phyloP scores from a whole-genome alignment of 495 filamentous ascomycete genomes.

The Podospora australis region DNA sequence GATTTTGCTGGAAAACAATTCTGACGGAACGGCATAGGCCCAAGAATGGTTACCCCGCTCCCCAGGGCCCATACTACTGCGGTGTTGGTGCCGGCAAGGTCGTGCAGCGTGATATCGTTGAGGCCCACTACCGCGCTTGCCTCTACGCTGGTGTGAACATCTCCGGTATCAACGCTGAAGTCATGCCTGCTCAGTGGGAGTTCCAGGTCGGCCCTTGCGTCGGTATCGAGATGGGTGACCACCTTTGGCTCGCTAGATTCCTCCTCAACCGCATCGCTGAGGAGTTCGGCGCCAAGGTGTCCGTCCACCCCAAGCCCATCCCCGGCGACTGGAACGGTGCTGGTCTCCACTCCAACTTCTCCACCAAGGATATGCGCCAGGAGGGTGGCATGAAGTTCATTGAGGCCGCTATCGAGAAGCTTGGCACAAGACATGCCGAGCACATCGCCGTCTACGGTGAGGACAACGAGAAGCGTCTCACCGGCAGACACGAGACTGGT shows the following conservation, averaged over 20 bases:
- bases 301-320: constrained; percentile 96
- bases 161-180: constrained; percentile 98
- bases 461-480: constrained; percentile 87
- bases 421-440: constrained; percentile 81
- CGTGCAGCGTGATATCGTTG: constrained; percentile 96
- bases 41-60: constrained; percentile 83
- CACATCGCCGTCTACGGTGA: constrained; percentile 97
- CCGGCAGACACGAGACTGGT: constrained; percentile 89
- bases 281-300: constrained; percentile 94
- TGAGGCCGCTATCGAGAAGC: constrained; percentile 57
- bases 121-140: constrained; percentile 98
- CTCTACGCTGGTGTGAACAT: constrained; percentile 86
- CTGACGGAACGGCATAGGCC: constrained; percentile 10
- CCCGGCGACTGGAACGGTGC: constrained; percentile 99
- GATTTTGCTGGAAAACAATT: background rate
- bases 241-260: constrained; percentile 96
- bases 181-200: constrained; percentile 84
- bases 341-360: constrained; percentile 93
- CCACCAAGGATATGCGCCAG: constrained; percentile 70
- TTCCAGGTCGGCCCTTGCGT: constrained; percentile 95
- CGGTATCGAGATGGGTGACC: constrained; percentile 92
- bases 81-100: constrained; percentile 97
- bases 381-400: constrained; percentile 87
- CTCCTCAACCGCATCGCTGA: constrained; percentile 94
- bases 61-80: constrained; percentile 97